Base-by-base conservation (phyloP, 2,329 filamentous ascomycete species). In the Colletotrichum camelliae region DNA sequence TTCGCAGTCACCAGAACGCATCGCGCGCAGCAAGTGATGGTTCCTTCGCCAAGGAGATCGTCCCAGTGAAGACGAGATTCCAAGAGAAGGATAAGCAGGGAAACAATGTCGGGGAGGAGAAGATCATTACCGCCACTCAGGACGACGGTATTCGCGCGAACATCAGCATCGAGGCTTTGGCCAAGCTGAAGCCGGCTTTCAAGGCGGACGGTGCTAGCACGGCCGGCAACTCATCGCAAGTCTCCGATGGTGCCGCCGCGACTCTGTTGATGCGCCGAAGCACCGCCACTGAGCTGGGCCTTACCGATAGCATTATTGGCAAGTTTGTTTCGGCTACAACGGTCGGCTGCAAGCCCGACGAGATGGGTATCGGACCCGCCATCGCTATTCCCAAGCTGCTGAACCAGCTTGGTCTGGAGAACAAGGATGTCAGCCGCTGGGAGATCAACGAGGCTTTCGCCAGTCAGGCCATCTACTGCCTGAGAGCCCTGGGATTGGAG, bases 291-390 rank as follows among this genome's bases (percentile, higher is more conserved):
- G 90, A 91, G 71, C 89, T 98, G 0, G 95, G 95, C 0, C 88
- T 98, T 1, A 85, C 88, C 16, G 89, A 87, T 7, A 88, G 87
- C 33, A 95, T 98, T 80, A 92, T 97, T 74, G 96, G 94, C 43
- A 95, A 94, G 83, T 98, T 96, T 88, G 94, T 96, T 1, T 93
- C 91, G 1, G 93, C 94, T 2, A 90, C 92, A 35, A 93, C 95
- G 13, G 92, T 93, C 0, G 96, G 96, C 15, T 97, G 95, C 82
- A 89, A 88, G 67, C 96, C 96, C 0, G 95, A 98, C 81, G 96
- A 98, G 89, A 98, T 98, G 96, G 96, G 96, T 52, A 89, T 98
- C 74, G 96, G 96, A 0, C 96, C 96, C 0, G 95, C 95, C 0
- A 82, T 98, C 33, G 96, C 95, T 0, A 96, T 98, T 68, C 96